Percentiles rank a stretch among this genome's conserved stretches.
These are phyloP conservation scores for Hansfordia pulvinata DNA, from an alignment of 2,329 filamentous ascomycete genomes.

Conservation along the genomic window DNA sequence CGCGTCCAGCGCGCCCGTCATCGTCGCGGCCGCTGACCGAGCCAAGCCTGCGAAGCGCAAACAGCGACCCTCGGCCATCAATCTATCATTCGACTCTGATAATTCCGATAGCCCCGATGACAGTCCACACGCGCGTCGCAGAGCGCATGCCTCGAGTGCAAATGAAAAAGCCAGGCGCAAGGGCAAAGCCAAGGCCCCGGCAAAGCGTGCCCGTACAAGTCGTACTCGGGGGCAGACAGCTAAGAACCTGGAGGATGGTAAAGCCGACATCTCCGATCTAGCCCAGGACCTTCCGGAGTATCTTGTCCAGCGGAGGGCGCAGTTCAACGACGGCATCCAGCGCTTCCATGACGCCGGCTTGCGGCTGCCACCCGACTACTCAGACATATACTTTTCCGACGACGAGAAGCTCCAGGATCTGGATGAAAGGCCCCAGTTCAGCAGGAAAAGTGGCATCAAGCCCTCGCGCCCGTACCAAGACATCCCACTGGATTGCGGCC, in stretches of 20 bases:
- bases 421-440: constrained; percentile 58
- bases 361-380: constrained; percentile 64
- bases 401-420: constrained; percentile 47
- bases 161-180: constrained; percentile 9
- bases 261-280: no score
- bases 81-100: no score
- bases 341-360: constrained; percentile 54
- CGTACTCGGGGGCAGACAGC: no score
- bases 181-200: constrained; percentile 3
- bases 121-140: no score
- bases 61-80: constrained; percentile 2
- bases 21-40: not conserved
- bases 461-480: constrained; percentile 61
- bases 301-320: constrained; percentile 49
- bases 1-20: not conserved
- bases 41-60: constrained; percentile 14
- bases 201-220: no score
- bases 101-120: no score
- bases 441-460: constrained; percentile 36
- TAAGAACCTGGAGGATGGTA: no score
- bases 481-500: constrained; percentile 57
- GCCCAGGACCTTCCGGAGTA: constrained; percentile 59
- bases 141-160: no score
- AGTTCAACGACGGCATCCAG: constrained; percentile 51
- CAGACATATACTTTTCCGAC: constrained; percentile 64